Base-by-base conservation (phyloP, 2,329 filamentous ascomycete genomes). In the Dryadomyces quercivorus region DNA sequence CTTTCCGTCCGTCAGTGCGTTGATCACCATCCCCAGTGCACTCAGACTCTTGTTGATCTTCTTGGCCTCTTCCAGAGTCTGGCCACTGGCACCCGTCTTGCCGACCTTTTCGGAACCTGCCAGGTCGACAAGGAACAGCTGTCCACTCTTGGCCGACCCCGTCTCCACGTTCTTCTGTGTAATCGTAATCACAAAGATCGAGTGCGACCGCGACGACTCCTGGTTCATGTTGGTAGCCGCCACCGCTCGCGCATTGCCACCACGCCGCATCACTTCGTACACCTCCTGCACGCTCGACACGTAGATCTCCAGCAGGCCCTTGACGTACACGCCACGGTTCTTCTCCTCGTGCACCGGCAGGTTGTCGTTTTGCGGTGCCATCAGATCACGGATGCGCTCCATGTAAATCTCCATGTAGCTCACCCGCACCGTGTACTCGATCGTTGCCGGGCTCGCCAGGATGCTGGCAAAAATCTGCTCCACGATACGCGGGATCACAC, bases 381-480 rank as follows among this genome's bases (percentile, higher is more conserved):
- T 75, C 64, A 98, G 72, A 81, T 98, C 93, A 64, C 92, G 83
- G 68, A 98, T 97, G 62, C 87, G 84, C 74, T 98, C 93, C 93
- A 97, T 98, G 75, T 98, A 98, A 60, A 98, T 97, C 72, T 98
- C 93, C 91, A 98, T 96, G 72, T 97, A 97, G 70, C 90, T 95
- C 66, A 97, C 92, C 55, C 91, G 84, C 53, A 98, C 92, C n/a
- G 91, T 97, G 70, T 97, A 97, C 71, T 97, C 93, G 68, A 97
- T 96, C 61, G 88, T 95, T 63, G 84, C 84, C 46, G 92, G 88
- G 63, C 90, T 95, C 21, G 87, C 83, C 72, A 96, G 78, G 69
- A 97, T 97, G 71, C 88, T 95, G 63, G 87, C 85, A 68, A 97
- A 97, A 67, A 97, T 96, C 73, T 97, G 92, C 72, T 97, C 89